Evolutionary conservation across 805 yeast species (phyloP).

Genomic region (Candida yuanshanica): DNA sequence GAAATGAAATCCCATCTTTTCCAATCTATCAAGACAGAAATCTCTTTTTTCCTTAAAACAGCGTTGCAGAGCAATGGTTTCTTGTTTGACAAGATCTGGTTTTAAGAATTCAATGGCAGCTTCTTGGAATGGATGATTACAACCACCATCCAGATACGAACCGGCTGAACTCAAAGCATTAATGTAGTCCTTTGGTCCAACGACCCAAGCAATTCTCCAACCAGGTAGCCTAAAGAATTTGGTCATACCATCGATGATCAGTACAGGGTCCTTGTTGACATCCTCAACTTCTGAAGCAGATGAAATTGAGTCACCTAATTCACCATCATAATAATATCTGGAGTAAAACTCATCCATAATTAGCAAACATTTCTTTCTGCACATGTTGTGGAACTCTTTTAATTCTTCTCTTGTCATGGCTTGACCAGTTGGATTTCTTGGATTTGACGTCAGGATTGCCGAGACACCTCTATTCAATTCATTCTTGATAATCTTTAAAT

Average conservation of each 20-base stretch:
- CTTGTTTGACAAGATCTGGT: constrained; percentile 43
- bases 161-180: constrained; percentile 52
- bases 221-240: constrained; percentile 60
- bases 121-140: constrained; percentile 56
- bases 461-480: constrained; percentile 54
- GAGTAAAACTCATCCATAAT: constrained; percentile 63
- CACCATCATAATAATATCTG: constrained; percentile 50
- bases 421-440: constrained; percentile 58
- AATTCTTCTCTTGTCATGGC: constrained; percentile 44
- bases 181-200: constrained; percentile 58
- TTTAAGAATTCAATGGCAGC: constrained; percentile 51
- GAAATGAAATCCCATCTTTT: constrained; percentile 49
- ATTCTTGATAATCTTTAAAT: constrained; percentile 43
- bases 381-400: constrained; percentile 43
- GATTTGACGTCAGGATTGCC: constrained; percentile 54
- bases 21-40: constrained; percentile 42
- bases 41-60: constrained; percentile 56
- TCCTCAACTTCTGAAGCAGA: constrained; percentile 48
- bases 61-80: constrained; percentile 51
- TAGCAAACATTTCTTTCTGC: constrained; percentile 45
- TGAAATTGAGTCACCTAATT: constrained; percentile 45
- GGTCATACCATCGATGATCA: constrained; percentile 54
- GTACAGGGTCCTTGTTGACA: constrained; percentile 52
- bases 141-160: constrained; percentile 55
- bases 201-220: constrained; percentile 59